These are phyloP conservation scores for Boletus patriciae DNA, from an alignment of 768 basidiomycete genomes.

Conservation along the genomic window DNA sequence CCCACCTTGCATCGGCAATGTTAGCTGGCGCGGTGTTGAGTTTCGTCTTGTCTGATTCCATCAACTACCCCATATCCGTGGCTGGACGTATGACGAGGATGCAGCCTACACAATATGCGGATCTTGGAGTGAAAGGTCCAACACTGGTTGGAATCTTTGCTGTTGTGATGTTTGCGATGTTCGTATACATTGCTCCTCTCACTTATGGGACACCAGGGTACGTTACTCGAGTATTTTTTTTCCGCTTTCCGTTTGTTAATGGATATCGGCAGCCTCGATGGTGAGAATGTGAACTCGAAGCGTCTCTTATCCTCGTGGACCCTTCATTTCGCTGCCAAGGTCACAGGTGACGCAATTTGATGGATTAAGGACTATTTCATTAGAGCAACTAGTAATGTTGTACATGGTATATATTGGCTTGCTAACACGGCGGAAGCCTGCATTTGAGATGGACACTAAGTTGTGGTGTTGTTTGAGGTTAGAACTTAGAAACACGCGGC, in stretches of 20 bases:
- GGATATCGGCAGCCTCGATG: conserved; percentile 61
- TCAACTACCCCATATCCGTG: conserved; percentile 87
- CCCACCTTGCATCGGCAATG: conserved; percentile 89
- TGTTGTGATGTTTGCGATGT: conserved; percentile 60
- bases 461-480: not conserved
- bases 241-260: conserved; percentile 14
- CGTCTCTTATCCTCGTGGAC: conserved; percentile 90
- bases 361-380: conserved; percentile 11
- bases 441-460: not conserved
- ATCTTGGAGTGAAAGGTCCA: conserved; percentile 78
- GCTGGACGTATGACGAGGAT: conserved; percentile 65
- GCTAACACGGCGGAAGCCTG: conserved; percentile 7
- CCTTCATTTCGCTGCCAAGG: conserved; percentile 85
- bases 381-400: conserved; percentile 15
- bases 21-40: conserved; percentile 91
- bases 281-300: conserved; percentile 81
- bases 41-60: conserved; percentile 84
- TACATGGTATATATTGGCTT: conserved; percentile 23
- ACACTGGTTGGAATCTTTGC: conserved; percentile 57
- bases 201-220: conserved; percentile 98
- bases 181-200: conserved; percentile 79
- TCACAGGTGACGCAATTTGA: conserved; percentile 40
- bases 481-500: conserved; percentile 7
- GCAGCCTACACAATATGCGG: conserved; percentile 56
- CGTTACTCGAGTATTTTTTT: conserved; percentile 30